Base-by-base conservation (phyloP, 2,329 filamentous ascomycete genomes). In the Clonostachys rosea region DNA sequence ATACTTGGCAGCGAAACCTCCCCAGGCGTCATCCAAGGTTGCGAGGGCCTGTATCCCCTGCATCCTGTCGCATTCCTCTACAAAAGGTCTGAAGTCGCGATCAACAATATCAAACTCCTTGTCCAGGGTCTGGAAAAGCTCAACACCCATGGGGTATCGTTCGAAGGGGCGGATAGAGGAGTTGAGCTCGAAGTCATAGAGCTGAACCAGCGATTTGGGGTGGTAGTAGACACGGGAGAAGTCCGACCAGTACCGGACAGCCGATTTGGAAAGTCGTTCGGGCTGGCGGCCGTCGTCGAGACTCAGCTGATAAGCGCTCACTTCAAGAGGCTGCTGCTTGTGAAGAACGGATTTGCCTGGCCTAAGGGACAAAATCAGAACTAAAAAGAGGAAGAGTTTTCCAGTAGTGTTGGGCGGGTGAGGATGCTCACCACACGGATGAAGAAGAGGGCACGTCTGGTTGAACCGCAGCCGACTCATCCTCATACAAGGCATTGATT, bases 191-290 rank as follows among this genome's bases (percentile, higher is more conserved):
- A 89, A 95, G 59, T 96, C 90, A 60, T 87, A 87, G 13, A 97
- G 74, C 61, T 95, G 91, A 10, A 95, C 76, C 46, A 96, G 81
- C 12, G 91, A 96, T 47, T 81, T 83, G 9, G 94, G 94, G 62
- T 97, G 91, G 62, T 88, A 96, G 67, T 84, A 99, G n/a, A 94
- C 80, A 24, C 90, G 83, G 56, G 89, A 95, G 67, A 91, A 97
- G 66, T 99, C 94, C 34, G 91, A 95, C 92, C 94, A 99, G 69
- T 94, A 97, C 46, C 90, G 82, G n/a, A 97, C 87, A 11, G 81
- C 79, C 7, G 83, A 79, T 2, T 83, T 75, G 2, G 78, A 86
- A 17, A 96, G 75, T 45, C 74, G 69, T 0, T 87, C 78, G 0
- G 87, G 79, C 6, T 84, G 75, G 4, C 79, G 65, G 18, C 90